Evolutionary conservation across 2,329 filamentous ascomycete genomes (phyloP).

Genomic region (Penicillium sp.): DNA sequence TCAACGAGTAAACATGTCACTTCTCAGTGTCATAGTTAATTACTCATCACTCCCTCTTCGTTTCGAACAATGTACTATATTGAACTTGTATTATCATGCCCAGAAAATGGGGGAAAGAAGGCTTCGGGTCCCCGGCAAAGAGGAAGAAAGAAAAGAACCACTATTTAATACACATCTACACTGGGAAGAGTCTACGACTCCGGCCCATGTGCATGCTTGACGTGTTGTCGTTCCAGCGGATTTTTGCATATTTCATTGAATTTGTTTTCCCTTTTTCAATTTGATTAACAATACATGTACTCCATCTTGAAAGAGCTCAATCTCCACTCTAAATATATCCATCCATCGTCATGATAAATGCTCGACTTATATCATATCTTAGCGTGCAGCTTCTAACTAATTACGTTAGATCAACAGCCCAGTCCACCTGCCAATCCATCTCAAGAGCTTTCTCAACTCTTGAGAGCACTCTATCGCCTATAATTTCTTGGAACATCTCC

Average conservation of each 20-base stretch:
- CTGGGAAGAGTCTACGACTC: slow-evolving; percentile 8
- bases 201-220: slow-evolving; percentile 14
- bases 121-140: neutral
- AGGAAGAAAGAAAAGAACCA: slow-evolving; percentile 2
- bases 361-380: neutral
- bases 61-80: slow-evolving; percentile 17
- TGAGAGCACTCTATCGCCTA: slow-evolving; percentile 55
- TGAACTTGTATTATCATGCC: slow-evolving; percentile 16
- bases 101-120: neutral
- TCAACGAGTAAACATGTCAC: slow-evolving; percentile 73
- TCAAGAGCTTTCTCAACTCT: slow-evolving; percentile 53
- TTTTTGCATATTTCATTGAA: slow-evolving; percentile 14
- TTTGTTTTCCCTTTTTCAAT: neutral
- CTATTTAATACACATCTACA: slow-evolving; percentile 12
- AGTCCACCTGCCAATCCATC: slow-evolving; percentile 42
- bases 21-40: slow-evolving; percentile 14
- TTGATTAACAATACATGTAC: slow-evolving; percentile 6
- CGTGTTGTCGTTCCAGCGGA: slow-evolving; percentile 15
- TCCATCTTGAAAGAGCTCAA: neutral
- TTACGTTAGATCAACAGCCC: slow-evolving; percentile 17
- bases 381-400: neutral
- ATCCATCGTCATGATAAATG: neutral
- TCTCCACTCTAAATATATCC: slow-evolving; percentile 13
- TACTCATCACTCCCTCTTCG: slow-evolving; percentile 14
- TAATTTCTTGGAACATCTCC: slow-evolving; percentile 46